Base-by-base conservation (phyloP, 2,329 filamentous ascomycete genomes). In the Xylariaceae sp. region DNA sequence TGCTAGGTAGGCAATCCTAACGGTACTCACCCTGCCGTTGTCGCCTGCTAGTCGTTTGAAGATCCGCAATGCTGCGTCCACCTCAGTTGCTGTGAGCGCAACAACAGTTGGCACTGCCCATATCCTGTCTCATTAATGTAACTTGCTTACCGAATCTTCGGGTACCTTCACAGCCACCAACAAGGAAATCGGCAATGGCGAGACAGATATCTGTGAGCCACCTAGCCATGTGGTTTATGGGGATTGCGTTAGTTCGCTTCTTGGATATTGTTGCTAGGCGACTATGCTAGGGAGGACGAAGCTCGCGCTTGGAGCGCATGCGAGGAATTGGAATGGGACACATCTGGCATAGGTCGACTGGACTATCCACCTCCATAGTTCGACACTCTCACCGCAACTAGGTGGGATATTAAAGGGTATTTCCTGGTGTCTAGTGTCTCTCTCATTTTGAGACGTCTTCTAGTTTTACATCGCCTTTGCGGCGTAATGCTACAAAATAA, bases 401-500 rank as follows among this genome's bases (percentile, higher is more conserved):
- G 31, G 14, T 23, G 14, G 24, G 31, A 6, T n/a, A 39, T 16
- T 6, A 12, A 14, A 41, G 28, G 29, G 24, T 23, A 41, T 16
- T 44, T 41, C 5, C 44, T 26, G 19, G 19, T 43, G 40, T 23
- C 41, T 37, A 40, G 12, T 34, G 37, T 41, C 17, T 17, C 21
- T 47, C 34, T 58, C 34, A 60, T 37, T 53, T 24, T 7, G 29
- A 53, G 14, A 53, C 36, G 44, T 60, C 58, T 24, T 48, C 23
- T 55, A 68, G 53, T 45, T 77, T 70, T 11, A 78, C 75, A 36
- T 76, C 67, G 12, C 66, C 69, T 70, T 88, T 94, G 62, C 92
- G 84, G 58, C 82, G 79, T 56, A 97, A 72, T 0, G 87, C 92
- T 43, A 98, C 87, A 70, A 97, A 96, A 69, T 89, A 98, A 3